Evolutionary conservation across 1,139 yeast species (phyloP).

Genomic region (Eremothecium cymbalariae): DNA sequence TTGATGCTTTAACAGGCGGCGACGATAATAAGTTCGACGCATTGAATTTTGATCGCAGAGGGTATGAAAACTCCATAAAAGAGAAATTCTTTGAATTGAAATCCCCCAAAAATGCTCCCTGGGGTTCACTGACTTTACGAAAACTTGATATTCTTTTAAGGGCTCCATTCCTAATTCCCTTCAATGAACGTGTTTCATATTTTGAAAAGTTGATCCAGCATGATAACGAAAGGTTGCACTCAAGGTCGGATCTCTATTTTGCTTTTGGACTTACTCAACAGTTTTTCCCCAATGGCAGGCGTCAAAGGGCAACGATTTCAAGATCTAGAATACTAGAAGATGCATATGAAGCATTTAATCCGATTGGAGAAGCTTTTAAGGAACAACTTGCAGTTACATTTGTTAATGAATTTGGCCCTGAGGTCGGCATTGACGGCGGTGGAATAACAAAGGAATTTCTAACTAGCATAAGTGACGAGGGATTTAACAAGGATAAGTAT

Average conservation of each 20-base stretch:
- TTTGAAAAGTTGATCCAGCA: conserved; percentile 56
- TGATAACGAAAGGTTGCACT: conserved; percentile 36
- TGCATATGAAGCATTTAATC: conserved; percentile 53
- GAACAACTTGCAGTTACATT: conserved; percentile 56
- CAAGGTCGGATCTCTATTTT: conserved; percentile 1
- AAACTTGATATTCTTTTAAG: conserved; percentile 47
- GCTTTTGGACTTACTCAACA: no score
- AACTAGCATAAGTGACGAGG: conserved; percentile 63
- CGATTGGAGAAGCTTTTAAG: conserved; percentile 47
- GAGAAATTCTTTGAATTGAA: conserved; percentile 2
- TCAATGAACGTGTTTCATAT: conserved; percentile 61
- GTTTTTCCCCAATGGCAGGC: conserved; percentile 8
- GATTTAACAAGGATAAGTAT: conserved; percentile 41
- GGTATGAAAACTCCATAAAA: conserved; percentile 1
- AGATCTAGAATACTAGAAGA: conserved; percentile 67
- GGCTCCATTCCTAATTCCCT: conserved; percentile 74
- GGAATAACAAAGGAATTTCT: conserved; percentile 90
- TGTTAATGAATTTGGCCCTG: conserved; percentile 60
- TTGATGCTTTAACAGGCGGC: neutral
- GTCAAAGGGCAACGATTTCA: conserved; percentile 48
- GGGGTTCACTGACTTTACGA: conserved; percentile 10
- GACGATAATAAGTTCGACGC: neutral
- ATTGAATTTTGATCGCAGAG: neutral
- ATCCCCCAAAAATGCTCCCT: neutral
- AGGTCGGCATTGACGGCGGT: conserved; percentile 93